Base-by-base conservation (phyloP, 164 flowering plant species). In the Brasenia schreberi region DNA sequence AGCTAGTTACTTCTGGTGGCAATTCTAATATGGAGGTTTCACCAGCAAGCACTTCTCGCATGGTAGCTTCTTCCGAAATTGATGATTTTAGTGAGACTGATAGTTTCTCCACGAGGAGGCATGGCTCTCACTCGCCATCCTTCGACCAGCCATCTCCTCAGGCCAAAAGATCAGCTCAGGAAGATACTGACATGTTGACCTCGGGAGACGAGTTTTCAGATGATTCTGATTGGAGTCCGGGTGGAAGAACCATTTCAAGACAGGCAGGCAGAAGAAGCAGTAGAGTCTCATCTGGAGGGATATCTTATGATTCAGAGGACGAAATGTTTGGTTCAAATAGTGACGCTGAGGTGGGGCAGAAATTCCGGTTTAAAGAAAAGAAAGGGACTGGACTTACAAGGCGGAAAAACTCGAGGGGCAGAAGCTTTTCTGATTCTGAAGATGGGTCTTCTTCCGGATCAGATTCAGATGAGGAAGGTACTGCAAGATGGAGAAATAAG, bases 121-220 rank as follows among this genome's bases (percentile, higher is more conserved):
- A 42, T 16, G 65, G 75, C 49, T 62, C 70, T 19, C 53, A 64
- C 64, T 68, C 72, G 3, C 64, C 53, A 2, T 19, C 78, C 17
- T 65, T 66, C 49, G 65, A 64, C 42, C 80, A 71, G 70, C 69
- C 71, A 53, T 70, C 78, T 17, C 76, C 59, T 71, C 69, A 67
- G 4, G 52, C 18, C 64, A 79, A 33, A 65, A 77, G 59, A 66
- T 61, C 68, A 45, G 70, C 71, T 63, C 77, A 74, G 62, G 76
- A 83, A 43, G 81, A 72, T 58, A 61, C 56, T 44, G 77, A 71
- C 69, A 82, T 73, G 58, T 49, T 74, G 17, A 86, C 74, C 67
- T 84, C 95, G 27, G 88, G 87, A 61, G 86, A 80, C 43, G 95
- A 90, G 63, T 77, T 70, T 67, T 71, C 91, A 7, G 80, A 70